Conservation (phyloP, 306 rosid genomes). For the Dalbergia oliveri region DNA sequence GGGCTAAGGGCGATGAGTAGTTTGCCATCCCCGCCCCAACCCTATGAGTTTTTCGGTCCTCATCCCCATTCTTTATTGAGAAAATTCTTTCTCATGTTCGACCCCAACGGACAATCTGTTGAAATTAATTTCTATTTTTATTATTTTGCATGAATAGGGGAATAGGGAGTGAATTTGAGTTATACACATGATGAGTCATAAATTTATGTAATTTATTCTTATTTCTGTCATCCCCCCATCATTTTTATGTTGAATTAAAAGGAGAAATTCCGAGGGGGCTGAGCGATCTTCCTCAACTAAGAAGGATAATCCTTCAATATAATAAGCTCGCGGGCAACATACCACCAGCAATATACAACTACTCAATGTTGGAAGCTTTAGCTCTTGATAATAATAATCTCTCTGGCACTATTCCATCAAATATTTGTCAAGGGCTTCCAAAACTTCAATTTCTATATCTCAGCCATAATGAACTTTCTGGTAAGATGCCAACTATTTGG, state of each 20-base stretch:
- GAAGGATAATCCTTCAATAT: neutral
- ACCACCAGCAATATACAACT: neutral
- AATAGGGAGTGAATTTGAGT: too few relatives aligned
- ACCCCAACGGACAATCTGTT: too few relatives aligned
- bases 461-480: neutral
- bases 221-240: neutral
- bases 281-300: slow-evolving; percentile 9
- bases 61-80: too few relatives aligned
- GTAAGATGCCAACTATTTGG: slow-evolving; percentile 34
- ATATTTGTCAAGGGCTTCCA: slow-evolving; percentile 36
- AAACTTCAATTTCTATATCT: neutral
- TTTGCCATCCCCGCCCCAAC: too few relatives aligned
- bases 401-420: slow-evolving; percentile 25
- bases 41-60: too few relatives aligned
- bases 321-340: slow-evolving; percentile 27
- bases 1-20: too few relatives aligned
- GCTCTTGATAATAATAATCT: slow-evolving; percentile 6
- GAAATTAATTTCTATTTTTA: too few relatives aligned
- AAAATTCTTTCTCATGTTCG: too few relatives aligned
- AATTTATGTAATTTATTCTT: neutral
- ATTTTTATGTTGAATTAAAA: slow-evolving; percentile 6
- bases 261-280: slow-evolving; percentile 38
- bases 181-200: neutral
- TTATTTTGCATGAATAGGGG: too few relatives aligned
- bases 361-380: neutral